Conservation (phyloP, 2,329 filamentous ascomycete species). For the Trichoderma koningiopsis region DNA sequence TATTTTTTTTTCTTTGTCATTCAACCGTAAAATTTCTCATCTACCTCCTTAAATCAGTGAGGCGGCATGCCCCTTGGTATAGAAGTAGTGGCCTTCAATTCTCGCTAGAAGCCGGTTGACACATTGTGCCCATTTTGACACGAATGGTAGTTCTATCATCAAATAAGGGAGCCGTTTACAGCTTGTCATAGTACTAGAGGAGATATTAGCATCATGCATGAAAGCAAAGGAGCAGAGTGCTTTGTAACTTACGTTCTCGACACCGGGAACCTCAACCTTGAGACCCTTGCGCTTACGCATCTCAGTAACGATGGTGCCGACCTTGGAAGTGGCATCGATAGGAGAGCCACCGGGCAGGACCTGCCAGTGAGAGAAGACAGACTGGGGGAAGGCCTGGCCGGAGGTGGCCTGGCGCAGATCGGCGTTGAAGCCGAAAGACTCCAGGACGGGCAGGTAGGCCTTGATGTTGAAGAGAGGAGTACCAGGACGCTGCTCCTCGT, state of each 20-base stretch:
- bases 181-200: slow-evolving; percentile 93
- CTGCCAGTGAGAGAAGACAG: slow-evolving; percentile 99
- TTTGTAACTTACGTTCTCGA: slow-evolving; percentile 83
- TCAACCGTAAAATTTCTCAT: slow-evolving; percentile 30
- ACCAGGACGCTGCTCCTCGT: slow-evolving; percentile 95
- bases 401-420: slow-evolving; percentile 92
- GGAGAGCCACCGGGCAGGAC: slow-evolving; percentile 90
- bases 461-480: slow-evolving; percentile 99
- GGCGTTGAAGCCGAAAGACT: slow-evolving; percentile 98
- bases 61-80: slow-evolving; percentile 31
- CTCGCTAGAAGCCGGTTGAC: slow-evolving; percentile 45
- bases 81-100: slow-evolving; percentile 36
- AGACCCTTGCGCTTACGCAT: slow-evolving; percentile 99
- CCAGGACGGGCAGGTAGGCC: slow-evolving; percentile 93
- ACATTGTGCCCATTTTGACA: slow-evolving; percentile 46
- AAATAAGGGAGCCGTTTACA: slow-evolving; percentile 65
- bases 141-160: slow-evolving; percentile 50
- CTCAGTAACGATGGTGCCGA: slow-evolving; percentile 77
- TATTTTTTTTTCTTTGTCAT: slow-evolving; percentile 31
- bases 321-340: slow-evolving; percentile 79
- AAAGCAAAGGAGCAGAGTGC: neutral
- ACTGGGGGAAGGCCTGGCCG: slow-evolving; percentile 98
- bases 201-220: slow-evolving; percentile 28
- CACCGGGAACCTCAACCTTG: slow-evolving; percentile 90
- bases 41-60: slow-evolving; percentile 30